phyloP scores from a whole-genome alignment of 495 filamentous ascomycete genomes.

The Aspergillus haitiensis region DNA sequence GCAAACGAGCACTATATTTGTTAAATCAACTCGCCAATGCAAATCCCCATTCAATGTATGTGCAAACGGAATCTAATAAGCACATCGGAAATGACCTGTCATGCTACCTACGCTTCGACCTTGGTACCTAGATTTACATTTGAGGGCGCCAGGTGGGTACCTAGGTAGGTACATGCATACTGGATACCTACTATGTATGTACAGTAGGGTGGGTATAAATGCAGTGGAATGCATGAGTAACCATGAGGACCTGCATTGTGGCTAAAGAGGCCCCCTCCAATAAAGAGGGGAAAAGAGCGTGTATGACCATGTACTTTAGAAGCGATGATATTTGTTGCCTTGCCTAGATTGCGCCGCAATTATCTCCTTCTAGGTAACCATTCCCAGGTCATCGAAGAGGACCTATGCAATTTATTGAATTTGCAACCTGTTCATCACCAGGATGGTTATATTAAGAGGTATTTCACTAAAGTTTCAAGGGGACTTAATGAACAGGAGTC shows the following conservation, averaged over 20 bases:
- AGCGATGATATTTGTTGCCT: not conserved
- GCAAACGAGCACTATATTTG: no score
- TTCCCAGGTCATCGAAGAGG: not conserved
- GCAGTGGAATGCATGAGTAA: not conserved
- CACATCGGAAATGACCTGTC: no score
- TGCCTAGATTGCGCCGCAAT: not conserved
- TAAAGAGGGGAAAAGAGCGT: no score
- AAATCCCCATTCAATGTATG: no score
- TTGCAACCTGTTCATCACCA: constrained; percentile 25
- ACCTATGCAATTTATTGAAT: not conserved
- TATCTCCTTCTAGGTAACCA: not conserved
- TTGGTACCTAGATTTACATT: no score
- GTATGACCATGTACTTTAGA: no score
- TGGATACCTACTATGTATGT: no score
- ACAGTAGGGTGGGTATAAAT: not conserved
- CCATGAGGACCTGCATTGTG: not conserved
- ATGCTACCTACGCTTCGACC: no score
- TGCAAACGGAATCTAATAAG: no score
- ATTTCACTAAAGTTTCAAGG: constrained; percentile 23
- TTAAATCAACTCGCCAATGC: no score
- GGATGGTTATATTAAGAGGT: constrained; percentile 28
- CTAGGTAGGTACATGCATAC: no score
- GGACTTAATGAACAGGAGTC: constrained; percentile 17
- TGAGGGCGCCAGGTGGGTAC: no score
- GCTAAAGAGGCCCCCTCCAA: not conserved